Conservation (phyloP, 306 rosid genomes). For the Fragaria ananassa region DNA sequence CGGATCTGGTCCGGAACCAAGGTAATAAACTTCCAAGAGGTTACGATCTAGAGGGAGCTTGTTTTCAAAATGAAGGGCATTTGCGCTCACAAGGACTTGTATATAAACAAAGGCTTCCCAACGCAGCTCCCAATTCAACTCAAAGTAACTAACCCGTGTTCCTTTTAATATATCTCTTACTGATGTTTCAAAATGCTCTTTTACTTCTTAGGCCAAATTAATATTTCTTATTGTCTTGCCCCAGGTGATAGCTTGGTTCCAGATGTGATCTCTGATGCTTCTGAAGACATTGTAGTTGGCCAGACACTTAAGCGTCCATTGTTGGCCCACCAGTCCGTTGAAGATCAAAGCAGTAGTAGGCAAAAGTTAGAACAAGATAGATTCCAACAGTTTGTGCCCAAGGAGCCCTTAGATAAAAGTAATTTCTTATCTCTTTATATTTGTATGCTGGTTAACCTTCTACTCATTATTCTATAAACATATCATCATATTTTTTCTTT, state of each 20-base stretch:
- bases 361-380: constrained; percentile 39
- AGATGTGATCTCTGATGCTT: constrained; percentile 50
- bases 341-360: constrained; percentile 37
- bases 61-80: constrained; percentile 53
- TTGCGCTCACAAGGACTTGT: constrained; percentile 64
- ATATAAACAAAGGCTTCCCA: constrained; percentile 64
- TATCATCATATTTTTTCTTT: constrained; percentile 56
- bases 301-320: constrained; percentile 61
- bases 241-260: constrained; percentile 52
- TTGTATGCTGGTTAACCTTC: constrained; percentile 8
- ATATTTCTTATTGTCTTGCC: constrained; percentile 10
- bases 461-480: constrained; percentile 32
- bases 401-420: constrained; percentile 61
- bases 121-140: constrained; percentile 35
- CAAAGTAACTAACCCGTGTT: constrained; percentile 32
- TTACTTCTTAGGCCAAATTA: background rate
- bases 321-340: constrained; percentile 37
- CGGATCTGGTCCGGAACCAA: constrained; percentile 29
- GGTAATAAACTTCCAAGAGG: constrained; percentile 55
- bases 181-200: background rate
- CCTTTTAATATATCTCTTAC: background rate
- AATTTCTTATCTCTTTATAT: constrained; percentile 48
- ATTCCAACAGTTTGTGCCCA: constrained; percentile 32
- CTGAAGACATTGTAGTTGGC: constrained; percentile 50
- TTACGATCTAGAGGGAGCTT: constrained; percentile 84